Percentiles rank a stretch among this genome's conserved stretches.
phyloP scores from a whole-genome alignment of 805 yeast species.

The Komagataella phaffii region DNA sequence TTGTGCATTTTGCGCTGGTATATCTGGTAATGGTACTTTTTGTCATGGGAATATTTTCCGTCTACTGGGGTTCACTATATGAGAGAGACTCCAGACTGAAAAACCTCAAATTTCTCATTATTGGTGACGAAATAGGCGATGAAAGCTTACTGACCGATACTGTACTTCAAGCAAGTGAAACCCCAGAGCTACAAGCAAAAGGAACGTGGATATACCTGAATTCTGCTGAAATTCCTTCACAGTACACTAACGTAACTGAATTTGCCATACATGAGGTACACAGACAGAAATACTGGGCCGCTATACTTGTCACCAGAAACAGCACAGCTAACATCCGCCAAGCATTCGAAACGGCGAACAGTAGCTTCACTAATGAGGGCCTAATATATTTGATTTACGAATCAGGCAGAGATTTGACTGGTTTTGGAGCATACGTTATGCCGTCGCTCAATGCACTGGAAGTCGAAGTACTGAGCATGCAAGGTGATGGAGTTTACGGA shows the following conservation, averaged over 20 bases:
- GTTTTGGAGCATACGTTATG: neutral
- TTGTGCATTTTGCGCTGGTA: neutral
- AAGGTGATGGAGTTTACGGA: neutral
- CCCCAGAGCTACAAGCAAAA: neutral
- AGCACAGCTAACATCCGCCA: slow-evolving; percentile 25
- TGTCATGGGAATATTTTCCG: slow-evolving; percentile 25
- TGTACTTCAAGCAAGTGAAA: neutral
- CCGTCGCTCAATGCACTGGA: neutral
- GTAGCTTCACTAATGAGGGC: slow-evolving; percentile 11
- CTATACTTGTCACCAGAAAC: slow-evolving; percentile 35
- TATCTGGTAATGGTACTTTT: slow-evolving; percentile 18
- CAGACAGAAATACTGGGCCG: slow-evolving; percentile 48
- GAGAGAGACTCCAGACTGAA: slow-evolving; percentile 14
- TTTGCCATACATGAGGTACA: slow-evolving; percentile 23
- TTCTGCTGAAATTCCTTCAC: neutral
- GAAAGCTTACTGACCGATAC: neutral
- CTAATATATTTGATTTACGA: slow-evolving; percentile 34
- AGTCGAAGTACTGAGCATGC: neutral
- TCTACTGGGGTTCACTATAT: slow-evolving; percentile 36
- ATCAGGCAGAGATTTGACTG: slow-evolving; percentile 41
- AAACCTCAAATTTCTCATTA: slow-evolving; percentile 25
- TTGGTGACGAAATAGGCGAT: slow-evolving; percentile 16
- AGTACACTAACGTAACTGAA: neutral
- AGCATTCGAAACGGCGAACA: neutral
- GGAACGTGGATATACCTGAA: neutral